Evolutionary conservation across 2,329 filamentous ascomycete species (phyloP).

Genomic region (Trichoderma cornu-damae): DNA sequence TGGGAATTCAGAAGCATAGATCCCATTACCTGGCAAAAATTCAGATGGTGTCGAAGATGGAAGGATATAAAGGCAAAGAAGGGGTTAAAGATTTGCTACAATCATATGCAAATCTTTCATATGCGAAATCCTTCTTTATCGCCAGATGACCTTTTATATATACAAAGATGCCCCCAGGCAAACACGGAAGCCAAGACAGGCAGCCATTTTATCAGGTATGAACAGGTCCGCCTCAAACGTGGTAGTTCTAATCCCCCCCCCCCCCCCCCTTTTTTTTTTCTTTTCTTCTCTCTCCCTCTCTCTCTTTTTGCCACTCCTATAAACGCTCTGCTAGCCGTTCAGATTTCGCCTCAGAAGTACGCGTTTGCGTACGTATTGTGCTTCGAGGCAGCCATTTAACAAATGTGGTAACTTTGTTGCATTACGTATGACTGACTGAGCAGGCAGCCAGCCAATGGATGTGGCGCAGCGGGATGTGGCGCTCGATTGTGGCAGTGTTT

Average conservation of each 20-base stretch:
- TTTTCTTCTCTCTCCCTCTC: too few species aligned
- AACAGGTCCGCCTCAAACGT: background rate
- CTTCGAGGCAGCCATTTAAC: conserved; percentile 4
- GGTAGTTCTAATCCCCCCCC: too few species aligned
- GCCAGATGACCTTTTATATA: background rate
- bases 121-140: background rate
- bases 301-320: conserved; percentile 7
- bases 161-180: background rate
- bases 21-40: conserved; percentile 17
- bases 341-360: conserved; percentile 1
- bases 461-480: background rate
- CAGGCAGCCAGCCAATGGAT: background rate
- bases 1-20: conserved; percentile 17
- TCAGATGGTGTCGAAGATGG: background rate
- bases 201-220: background rate
- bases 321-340: background rate
- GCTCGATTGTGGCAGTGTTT: background rate
- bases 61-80: background rate
- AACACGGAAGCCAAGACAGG: background rate
- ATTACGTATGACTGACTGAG: background rate
- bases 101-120: too few species aligned
- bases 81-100: background rate
- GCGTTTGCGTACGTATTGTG: conserved; percentile 9
- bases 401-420: background rate
- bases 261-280: too few species aligned